Evolutionary conservation across 192 early-diverging fungal species (phyloP).

Genomic region (Coemansia sp.): DNA sequence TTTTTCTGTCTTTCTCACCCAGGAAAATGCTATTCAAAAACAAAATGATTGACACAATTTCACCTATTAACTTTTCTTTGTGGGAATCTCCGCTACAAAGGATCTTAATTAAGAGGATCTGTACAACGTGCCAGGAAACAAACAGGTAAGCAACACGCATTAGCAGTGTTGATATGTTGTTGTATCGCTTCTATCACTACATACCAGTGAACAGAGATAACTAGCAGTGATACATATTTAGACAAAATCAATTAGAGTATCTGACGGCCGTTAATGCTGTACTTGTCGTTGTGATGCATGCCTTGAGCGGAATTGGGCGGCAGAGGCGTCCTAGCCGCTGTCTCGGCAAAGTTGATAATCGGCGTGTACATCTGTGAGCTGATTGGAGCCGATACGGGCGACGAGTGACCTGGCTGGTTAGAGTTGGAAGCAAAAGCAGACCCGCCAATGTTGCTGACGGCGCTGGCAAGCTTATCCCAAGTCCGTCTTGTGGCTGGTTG

Average conservation of each 20-base stretch:
- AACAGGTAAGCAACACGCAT: background rate
- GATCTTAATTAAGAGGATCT: background rate
- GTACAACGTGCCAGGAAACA: background rate
- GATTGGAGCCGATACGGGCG: background rate
- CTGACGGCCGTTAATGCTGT: background rate
- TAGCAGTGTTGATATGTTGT: background rate
- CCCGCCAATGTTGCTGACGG: background rate
- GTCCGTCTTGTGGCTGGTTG: background rate
- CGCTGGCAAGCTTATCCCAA: background rate
- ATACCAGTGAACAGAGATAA: no score
- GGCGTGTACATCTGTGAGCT: background rate
- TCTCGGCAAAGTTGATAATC: background rate
- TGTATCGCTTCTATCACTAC: no score
- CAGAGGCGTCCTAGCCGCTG: background rate
- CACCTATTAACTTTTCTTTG: background rate
- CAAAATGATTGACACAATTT: background rate
- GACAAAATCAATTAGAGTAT: background rate
- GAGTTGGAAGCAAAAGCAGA: background rate
- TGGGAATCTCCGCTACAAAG: constrained; percentile 4
- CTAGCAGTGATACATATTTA: background rate
- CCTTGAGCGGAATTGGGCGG: background rate
- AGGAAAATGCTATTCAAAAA: background rate
- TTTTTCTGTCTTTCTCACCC: no score
- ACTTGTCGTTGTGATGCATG: background rate
- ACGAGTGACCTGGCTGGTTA: background rate